Evolutionary conservation across 2,329 filamentous ascomycete species (phyloP).

Genomic region (Colletotrichum abscissum): DNA sequence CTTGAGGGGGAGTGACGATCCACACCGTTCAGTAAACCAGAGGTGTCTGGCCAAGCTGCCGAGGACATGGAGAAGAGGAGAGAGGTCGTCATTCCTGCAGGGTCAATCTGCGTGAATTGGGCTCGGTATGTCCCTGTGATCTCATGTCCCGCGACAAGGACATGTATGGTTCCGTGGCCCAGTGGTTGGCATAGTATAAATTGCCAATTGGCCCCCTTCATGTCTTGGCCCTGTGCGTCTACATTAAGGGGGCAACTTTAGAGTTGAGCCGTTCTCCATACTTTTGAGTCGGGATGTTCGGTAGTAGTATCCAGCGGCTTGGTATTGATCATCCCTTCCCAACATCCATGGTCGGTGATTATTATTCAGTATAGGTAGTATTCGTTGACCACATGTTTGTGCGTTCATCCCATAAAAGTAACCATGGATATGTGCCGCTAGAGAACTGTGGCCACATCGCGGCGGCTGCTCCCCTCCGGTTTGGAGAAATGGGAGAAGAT

Average conservation of each 20-base stretch:
- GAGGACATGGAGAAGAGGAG: not conserved
- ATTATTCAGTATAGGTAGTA: not conserved
- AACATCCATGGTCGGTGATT: not conserved
- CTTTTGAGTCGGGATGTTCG: not conserved
- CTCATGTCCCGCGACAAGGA: constrained; percentile 12
- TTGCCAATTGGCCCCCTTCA: not conserved
- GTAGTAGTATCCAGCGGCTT: constrained; percentile 20
- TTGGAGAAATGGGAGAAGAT: constrained; percentile 11
- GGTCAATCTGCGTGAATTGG: not conserved
- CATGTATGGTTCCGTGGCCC: not conserved
- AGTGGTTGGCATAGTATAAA: not conserved
- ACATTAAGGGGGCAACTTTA: not conserved
- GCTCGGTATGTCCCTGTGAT: constrained; percentile 5
- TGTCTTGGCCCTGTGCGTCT: constrained; percentile 19
- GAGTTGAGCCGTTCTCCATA: not conserved
- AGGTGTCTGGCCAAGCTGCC: constrained; percentile 17
- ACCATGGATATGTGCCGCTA: not conserved
- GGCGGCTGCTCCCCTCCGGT: constrained; percentile 12
- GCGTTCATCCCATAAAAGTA: not conserved
- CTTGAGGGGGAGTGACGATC: constrained; percentile 17
- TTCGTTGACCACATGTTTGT: not conserved
- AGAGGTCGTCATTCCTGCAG: not conserved
- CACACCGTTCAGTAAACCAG: constrained; percentile 1
- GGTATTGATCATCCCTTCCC: not conserved
- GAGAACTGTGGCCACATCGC: not conserved